These are phyloP conservation scores for Mycosphaerelloides madeirae DNA, from an alignment of 2,329 filamentous ascomycete species.

Conservation along the genomic window DNA sequence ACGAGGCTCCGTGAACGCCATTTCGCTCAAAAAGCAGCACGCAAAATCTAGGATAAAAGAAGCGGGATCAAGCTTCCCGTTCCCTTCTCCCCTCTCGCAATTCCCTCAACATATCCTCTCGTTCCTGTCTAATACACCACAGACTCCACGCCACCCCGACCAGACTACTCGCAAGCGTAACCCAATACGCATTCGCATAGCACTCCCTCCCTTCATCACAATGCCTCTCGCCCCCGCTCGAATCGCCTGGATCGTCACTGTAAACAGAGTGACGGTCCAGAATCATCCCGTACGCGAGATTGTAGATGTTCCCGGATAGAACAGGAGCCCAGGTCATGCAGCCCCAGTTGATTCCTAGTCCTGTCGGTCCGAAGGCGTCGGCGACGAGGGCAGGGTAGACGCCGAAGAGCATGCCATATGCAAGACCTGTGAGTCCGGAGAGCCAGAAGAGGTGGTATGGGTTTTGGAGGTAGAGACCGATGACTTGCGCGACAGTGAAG, in stretches of 20 bases:
- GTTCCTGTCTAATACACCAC: constrained; percentile 55
- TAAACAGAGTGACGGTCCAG: constrained; percentile 76
- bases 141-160: constrained; percentile 65
- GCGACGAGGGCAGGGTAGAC: constrained; percentile 83
- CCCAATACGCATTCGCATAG: constrained; percentile 74
- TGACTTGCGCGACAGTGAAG: constrained; percentile 75
- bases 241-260: constrained; percentile 49
- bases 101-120: constrained; percentile 23
- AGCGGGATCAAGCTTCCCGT: constrained; percentile 14
- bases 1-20: not conserved
- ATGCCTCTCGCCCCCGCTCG: constrained; percentile 49
- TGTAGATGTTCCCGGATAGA: constrained; percentile 85
- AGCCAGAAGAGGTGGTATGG: constrained; percentile 73
- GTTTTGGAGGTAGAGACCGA: constrained; percentile 68
- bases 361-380: constrained; percentile 84
- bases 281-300: constrained; percentile 78
- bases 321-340: constrained; percentile 88
- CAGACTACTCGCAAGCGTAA: constrained; percentile 69
- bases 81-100: constrained; percentile 10
- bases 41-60: not conserved
- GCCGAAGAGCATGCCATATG: constrained; percentile 90
- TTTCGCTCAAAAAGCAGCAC: not conserved
- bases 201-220: constrained; percentile 76
- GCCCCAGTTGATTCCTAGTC: constrained; percentile 92
- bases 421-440: constrained; percentile 78